Percentiles rank a stretch among this genome's conserved stretches.
Evolutionary conservation across 1,284 basidiomycete genomes (phyloP).

Genomic region (Ganoderma resinaceum): DNA sequence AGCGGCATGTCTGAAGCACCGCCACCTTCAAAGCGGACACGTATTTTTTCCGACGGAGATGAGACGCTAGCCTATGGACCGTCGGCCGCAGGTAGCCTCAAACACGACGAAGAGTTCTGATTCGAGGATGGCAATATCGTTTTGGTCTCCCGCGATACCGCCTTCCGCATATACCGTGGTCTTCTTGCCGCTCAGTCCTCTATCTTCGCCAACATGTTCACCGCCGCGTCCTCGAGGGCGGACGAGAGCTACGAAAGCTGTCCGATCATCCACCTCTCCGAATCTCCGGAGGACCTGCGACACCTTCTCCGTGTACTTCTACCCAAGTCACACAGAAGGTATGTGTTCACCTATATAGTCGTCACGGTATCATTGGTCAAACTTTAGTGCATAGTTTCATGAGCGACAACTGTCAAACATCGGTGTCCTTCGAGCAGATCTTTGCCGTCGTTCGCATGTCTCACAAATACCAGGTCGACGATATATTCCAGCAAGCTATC

Average conservation of each 20-base stretch:
- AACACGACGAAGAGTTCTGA: conserved; percentile 16
- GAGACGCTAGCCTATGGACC: too few species aligned
- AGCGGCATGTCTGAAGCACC: neutral
- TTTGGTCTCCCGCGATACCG: conserved; percentile 16
- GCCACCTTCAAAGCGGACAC: neutral
- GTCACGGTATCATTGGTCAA: neutral
- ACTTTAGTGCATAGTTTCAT: neutral
- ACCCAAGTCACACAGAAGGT: neutral
- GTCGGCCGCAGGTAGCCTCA: neutral
- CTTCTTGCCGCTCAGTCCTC: conserved; percentile 27
- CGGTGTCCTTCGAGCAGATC: conserved; percentile 4
- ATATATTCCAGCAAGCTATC: conserved; percentile 4
- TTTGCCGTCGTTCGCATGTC: conserved; percentile 6
- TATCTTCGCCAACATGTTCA: conserved; percentile 26
- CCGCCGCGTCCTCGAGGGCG: conserved; percentile 19
- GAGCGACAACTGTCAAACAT: neutral
- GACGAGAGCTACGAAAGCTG: conserved; percentile 22
- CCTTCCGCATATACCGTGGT: conserved; percentile 27
- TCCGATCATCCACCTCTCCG: conserved; percentile 20
- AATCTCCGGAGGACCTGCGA: conserved; percentile 10
- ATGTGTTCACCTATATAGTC: too few species aligned
- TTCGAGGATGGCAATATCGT: conserved; percentile 31
- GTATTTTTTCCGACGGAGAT: neutral
- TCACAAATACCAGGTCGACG: conserved; percentile 18
- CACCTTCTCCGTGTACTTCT: conserved; percentile 12